Evolutionary conservation across 768 basidiomycete species (phyloP), one percentile per base, ranked within the genome.

Genomic region (Termitomyces sp.): DNA sequence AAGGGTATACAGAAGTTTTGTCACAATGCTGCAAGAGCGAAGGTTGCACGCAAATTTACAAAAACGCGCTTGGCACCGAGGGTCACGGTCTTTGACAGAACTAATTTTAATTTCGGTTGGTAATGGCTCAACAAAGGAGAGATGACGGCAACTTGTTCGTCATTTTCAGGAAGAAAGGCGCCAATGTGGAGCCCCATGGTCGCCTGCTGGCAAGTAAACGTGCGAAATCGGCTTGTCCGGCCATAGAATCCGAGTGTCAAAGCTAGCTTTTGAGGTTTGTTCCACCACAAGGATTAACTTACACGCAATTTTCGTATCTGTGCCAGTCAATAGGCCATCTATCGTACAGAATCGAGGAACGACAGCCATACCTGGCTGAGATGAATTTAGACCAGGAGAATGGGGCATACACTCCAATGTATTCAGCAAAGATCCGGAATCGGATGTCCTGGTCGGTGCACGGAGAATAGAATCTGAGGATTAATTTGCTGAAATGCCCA

Each of bases 21-120:
- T 76, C 32, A 81, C 83, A 56, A 87, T 71, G 23, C 83, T 83
- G 56, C 62, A 62, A 75, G 73, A n/a, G 64, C 58, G n/a, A 31
- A 74, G 70, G 42, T 76, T 71, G 66, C 81, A 86, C 16, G 83
- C 79, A 62, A 86, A 86, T 63, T 85, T 86, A 57, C 82, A 73
- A 68, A 85, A 84, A 27, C 81, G 76, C 20, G 75, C 74, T 44
- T 52, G 60, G 38, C 20, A 32, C 50, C 43, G 61, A 38, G 51
- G 52, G 33, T 53, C 54, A 45, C 42, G 38, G 23, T 53, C 49
- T 40, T 23, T 43, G 54, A n/a, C 47, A 31, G 50, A 25, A 27
- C 60, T 50, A 56, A 63, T 62, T 65, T 69, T 50, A 56, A 63
- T 62, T 65, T 69, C 47, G 29, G 45, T 41, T 23, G 72, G 71